These are phyloP conservation scores for Epichloe scottii DNA, from an alignment of 2,329 filamentous ascomycete genomes.

Conservation along the genomic window DNA sequence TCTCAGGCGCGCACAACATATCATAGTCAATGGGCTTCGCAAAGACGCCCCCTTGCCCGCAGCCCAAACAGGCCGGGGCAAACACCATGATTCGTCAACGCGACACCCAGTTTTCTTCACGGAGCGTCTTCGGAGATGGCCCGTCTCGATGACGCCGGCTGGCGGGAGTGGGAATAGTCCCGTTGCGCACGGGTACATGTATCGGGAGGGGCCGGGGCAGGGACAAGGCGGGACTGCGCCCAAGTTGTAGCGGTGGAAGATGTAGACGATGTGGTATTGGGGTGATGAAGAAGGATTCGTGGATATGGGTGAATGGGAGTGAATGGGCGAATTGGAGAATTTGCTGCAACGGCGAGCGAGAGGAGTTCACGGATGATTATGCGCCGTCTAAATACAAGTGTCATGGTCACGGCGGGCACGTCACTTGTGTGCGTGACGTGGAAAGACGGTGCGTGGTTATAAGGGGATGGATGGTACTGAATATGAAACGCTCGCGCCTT, in stretches of 20 bases:
- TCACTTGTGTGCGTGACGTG: not conserved
- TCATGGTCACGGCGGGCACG: not conserved
- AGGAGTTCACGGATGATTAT: no score
- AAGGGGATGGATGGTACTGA: not conserved
- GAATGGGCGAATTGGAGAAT: not conserved
- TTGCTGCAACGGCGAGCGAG: no score
- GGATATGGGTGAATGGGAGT: not conserved
- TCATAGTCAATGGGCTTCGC: not conserved
- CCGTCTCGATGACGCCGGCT: slow-evolving; percentile 21
- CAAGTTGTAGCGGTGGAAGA: slow-evolving; percentile 8
- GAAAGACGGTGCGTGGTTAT: not conserved
- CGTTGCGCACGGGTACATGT: slow-evolving; percentile 49
- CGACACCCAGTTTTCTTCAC: slow-evolving; percentile 71
- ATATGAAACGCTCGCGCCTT: not conserved
- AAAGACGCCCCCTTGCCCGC: not conserved
- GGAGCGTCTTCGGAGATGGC: slow-evolving; percentile 43
- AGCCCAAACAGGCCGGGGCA: slow-evolving; percentile 15
- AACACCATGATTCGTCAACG: slow-evolving; percentile 39
- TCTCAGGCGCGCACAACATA: no score
- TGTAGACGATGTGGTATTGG: not conserved
- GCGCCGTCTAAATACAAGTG: no score
- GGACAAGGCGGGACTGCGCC: not conserved
- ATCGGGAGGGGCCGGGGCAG: slow-evolving; percentile 26
- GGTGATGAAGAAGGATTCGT: not conserved
- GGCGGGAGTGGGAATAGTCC: slow-evolving; percentile 25